phyloP scores from a whole-genome alignment of 1,284 basidiomycete genomes.

The Heterobasidion irregulare region DNA sequence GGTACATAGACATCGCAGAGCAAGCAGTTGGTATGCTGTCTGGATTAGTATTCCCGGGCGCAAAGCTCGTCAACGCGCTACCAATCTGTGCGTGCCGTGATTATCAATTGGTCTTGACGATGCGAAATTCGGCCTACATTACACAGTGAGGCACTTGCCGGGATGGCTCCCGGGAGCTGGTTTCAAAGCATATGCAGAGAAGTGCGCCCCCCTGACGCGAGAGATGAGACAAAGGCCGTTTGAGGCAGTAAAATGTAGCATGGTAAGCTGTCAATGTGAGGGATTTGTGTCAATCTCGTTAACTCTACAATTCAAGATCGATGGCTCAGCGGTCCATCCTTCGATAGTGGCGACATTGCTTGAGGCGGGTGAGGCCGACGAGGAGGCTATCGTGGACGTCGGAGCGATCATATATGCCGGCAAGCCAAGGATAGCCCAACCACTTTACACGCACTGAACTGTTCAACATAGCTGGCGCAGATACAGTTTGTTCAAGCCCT shows the following conservation, averaged over 20 bases:
- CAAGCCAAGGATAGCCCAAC: background rate
- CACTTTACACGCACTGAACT: background rate
- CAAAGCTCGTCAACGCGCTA: constrained; percentile 5
- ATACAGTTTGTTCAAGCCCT: background rate
- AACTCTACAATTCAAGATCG: background rate
- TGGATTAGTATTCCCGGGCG: background rate
- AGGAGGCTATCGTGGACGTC: background rate
- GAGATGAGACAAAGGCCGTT: background rate
- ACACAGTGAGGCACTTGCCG: background rate
- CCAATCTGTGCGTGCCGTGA: background rate
- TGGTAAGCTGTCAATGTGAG: background rate
- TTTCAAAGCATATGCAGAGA: background rate
- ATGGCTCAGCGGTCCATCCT: background rate
- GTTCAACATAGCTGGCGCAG: background rate
- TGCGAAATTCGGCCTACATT: too few species aligned
- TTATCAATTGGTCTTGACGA: background rate
- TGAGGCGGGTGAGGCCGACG: background rate
- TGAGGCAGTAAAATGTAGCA: background rate
- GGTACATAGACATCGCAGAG: background rate
- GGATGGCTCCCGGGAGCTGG: background rate
- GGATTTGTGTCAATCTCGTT: background rate
- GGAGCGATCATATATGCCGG: background rate
- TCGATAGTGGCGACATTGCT: background rate
- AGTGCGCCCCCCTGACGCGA: background rate
- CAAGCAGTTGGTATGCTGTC: background rate